Base-by-base conservation (phyloP, 225 moss, liverwort and hornwort genomes). In the Anthoceros angustus region DNA sequence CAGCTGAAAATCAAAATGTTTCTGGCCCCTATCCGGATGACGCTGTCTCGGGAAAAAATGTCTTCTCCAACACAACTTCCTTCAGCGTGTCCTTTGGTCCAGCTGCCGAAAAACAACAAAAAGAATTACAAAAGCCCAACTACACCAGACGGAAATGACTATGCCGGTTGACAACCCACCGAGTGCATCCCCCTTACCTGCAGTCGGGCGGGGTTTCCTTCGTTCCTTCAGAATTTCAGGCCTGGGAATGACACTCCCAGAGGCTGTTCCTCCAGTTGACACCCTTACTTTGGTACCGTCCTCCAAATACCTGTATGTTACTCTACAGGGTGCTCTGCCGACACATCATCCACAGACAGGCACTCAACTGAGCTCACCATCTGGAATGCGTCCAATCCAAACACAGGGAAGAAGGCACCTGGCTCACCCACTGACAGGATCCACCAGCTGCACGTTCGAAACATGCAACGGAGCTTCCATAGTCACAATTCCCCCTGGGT, bases 391-490 rank as follows among this genome's bases (percentile, higher is more conserved):
- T 4, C 64, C 25, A 65, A 55, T 26, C 12, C 25, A 39, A 24
- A 38, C 0, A 62, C 15, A 40, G 9, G 23, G 24, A 15, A 38
- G 21, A 48, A 66, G 32, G 18, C 24, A 61, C 25, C 66, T 48
- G 39, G 66, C 77, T 72, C 49, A 87, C 90, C 85, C 81, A 68
- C 76, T 92, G 39, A 92, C 95, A 68, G 95, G 95, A 82, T 98
- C 92, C 64, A 98, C 70, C 43, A 92, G 83, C 74, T 77, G 95
- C 67, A 98, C 73, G 61, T 89, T 98, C 4, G 95, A 98, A 23
- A 98, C 87, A 75, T 98, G 95, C 71, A 92, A 25, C 40, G 95
- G 95, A 70, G 92, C 74, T 70, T 98, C 95, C 88, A 98, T 87
- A 25, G 82, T 86, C 68, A 98, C 85, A 45, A 98, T 98, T 25